Evolutionary conservation across 805 yeast species (phyloP).

Genomic region (Hanseniaspora lindneri): DNA sequence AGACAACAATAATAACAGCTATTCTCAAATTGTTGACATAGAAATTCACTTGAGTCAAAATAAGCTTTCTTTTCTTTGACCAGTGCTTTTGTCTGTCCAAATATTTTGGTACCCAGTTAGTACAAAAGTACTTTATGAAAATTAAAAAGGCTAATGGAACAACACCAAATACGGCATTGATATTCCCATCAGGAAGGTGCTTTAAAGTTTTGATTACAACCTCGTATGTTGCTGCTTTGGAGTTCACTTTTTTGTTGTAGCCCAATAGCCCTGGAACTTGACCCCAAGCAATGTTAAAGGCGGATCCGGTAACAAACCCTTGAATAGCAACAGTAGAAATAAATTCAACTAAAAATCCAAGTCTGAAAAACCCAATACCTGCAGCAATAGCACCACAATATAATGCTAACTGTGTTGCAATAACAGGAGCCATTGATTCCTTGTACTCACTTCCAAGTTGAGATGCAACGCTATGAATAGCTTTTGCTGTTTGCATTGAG

Average conservation of each 20-base stretch:
- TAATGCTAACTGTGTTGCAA: constrained; percentile 70
- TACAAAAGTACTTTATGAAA: constrained; percentile 54
- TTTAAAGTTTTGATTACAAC: constrained; percentile 64
- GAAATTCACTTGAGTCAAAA: constrained; percentile 40
- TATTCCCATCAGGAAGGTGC: constrained; percentile 51
- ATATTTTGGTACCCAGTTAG: constrained; percentile 43
- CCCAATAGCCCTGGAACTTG: constrained; percentile 86
- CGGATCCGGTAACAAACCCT: constrained; percentile 94
- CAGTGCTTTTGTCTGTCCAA: constrained; percentile 25
- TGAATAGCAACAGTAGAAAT: constrained; percentile 85
- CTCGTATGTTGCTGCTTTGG: constrained; percentile 56
- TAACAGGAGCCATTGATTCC: constrained; percentile 44
- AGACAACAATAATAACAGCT: constrained; percentile 68
- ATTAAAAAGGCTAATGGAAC: constrained; percentile 62
- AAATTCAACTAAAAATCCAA: constrained; percentile 80
- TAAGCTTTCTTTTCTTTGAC: constrained; percentile 12
- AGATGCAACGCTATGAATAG: constrained; percentile 50
- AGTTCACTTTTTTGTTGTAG: constrained; percentile 49
- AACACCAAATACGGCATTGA: constrained; percentile 85
- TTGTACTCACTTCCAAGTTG: constrained; percentile 33
- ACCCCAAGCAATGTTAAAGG: constrained; percentile 67
- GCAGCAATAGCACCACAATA: constrained; percentile 77
- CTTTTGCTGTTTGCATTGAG: constrained; percentile 76
- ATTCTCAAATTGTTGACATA: constrained; percentile 66
- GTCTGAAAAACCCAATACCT: constrained; percentile 68